Evolutionary conservation across 2,329 filamentous ascomycete genomes (phyloP), one percentile per base, ranked within the genome.

Genomic region (Pestalotiopsis sp.): DNA sequence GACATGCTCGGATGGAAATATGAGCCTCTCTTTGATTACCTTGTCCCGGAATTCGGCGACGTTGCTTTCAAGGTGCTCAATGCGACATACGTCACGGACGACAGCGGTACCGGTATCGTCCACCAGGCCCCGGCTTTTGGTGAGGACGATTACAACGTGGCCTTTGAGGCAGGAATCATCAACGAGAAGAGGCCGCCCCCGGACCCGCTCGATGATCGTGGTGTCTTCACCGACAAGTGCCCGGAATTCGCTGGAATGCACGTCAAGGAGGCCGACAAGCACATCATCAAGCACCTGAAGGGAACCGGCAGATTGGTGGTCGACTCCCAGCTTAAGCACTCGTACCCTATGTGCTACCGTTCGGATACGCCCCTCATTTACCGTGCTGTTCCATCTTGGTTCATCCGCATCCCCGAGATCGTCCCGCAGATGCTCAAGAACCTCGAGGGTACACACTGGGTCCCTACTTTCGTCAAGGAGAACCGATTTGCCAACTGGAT

Each of bases 351-450:
- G 88, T 98, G 95, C 80, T 94, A 93, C 83, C 90, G 95, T 70
- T 97, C 94, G n/a, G 95, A 98, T 78, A 98, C 93, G 0, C 95
- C 94, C 38, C 86, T 98, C 71, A 97, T 98, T 75, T 96, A 97
- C 82, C 90, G 93, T 72, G 94, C 95, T 31, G 94, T 98, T 20
- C 93, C 95, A 9, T 94, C 94, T 0, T 98, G 95, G 95, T 98
- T 98, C 79, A 92, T 98, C 75, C 93, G 93, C 79, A 93, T 98
- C 61, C 89, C 91, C 20, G 88, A 92, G 69, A 92, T 94, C 74
- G 90, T 97, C 65, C 94, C 94, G 1, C 84, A 95, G 72, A 95
- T 98, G 91, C 85, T 98, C n/a, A 86, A 93, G 75, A 96, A 95
- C 73, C 95, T 98, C 69, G 92, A 97, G 76, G 88, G 88, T 14